Evolutionary conservation across 108 stramenopile species (phyloP), one percentile per base, ranked within the genome.

Genomic region (Conticribra guillardii): DNA sequence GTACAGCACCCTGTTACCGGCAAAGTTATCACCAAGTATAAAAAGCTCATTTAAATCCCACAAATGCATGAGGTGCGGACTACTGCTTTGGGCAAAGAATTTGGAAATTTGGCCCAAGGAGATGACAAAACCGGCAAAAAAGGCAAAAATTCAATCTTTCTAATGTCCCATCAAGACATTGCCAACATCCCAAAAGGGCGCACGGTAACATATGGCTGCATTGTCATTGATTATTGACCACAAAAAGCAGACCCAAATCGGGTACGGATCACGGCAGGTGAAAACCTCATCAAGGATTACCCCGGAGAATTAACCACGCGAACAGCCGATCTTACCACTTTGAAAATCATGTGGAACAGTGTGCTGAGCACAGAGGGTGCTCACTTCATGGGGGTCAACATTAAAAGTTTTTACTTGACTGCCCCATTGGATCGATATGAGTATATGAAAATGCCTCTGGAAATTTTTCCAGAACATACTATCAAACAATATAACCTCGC

Each of bases 391-490:
- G 52, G 60, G 22, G 8, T 66, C 22, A 79, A 82, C 56, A 24
- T 86, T 52, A 86, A 83, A 52, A 67, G 74, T 37, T 83, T 83
- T 58, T 86, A 81, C 56, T 68, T 86, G 5, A 32, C 15, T 67
- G 71, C 80, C 26, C 62, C 63, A 4, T 50, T 83, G 71, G 67
- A 71, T 18, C 30, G 51, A 0, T 61, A 48, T 49, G 79, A 85
- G 55, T 82, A 82, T 73, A 85, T 85, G 69, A 23, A 65, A n/a
- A n/a, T n/a, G n/a, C n/a, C n/a, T n/a, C n/a, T n/a, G n/a, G n/a
- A n/a, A n/a, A n/a, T n/a, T n/a, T n/a, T n/a, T n/a, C n/a, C n/a
- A n/a, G n/a, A n/a, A n/a, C n/a, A n/a, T n/a, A n/a, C n/a, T 0
- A 80, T 84, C 16, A 37, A 57, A 19, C 64, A 71, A 27, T 76